Base-by-base conservation (phyloP, 306 rosid genomes). In the Lathyrus sativus region DNA sequence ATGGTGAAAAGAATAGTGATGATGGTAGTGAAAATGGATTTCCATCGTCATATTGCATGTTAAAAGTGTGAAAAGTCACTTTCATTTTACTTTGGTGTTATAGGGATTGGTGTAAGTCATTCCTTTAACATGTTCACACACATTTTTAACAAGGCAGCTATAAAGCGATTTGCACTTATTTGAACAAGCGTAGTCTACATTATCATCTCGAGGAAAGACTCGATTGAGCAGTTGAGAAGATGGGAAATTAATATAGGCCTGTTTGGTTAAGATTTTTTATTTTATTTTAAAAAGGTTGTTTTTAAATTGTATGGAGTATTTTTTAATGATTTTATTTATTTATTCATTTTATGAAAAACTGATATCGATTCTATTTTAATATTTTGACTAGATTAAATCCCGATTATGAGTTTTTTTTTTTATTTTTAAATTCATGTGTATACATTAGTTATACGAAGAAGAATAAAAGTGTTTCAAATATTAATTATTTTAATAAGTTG, bases 41-140 rank as follows among this genome's bases (percentile, higher is more conserved):
- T 50, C 67, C 55, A 9, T 72, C 55, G 59, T 50, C 61, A 41
- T 62, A 50, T 37, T 62, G 58, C 22, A 13, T 41, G 65, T 58
- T 58, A 22, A 58, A 51, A 70, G 60, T 46, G 50, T 45, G 60
- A 60, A 72, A 62, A 49, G 63, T 38, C 76, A 72, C 63, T 72
- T 48, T 50, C 44, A 62, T 49, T 48, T 49, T 49, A 50, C 62
- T 62, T 72, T 62, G 35, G 13, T 50, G 54, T 10, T 38, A 14
- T 50, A 22, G 54, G 70, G 68, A 14, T 49, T 19, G 60, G 38
- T 46, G 35, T 12, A 28, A 56, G 10, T 28, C 41, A 56, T 56
- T 9, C 41, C 33, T 22, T 19, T 53, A 39, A 68, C 38, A 12
- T 68, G 45, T 53, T 38, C 61, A 68, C 26, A 62, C 50, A 28